phyloP scores from a whole-genome alignment of 108 stramenopile species.

The Thalassiosira profunda region DNA sequence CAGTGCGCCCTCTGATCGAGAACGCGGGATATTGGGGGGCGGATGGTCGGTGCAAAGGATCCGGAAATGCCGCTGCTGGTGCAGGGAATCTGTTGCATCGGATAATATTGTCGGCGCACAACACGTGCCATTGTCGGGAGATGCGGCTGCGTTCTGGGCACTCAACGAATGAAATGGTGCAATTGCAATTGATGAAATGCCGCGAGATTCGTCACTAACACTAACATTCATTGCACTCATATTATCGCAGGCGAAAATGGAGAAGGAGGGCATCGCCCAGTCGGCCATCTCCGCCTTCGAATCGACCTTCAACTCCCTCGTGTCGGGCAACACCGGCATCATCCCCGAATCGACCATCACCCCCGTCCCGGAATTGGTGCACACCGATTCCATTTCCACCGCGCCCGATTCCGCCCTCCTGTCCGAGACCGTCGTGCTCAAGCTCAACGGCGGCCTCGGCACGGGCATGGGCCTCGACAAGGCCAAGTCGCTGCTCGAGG shows the following conservation, averaged over 20 bases:
- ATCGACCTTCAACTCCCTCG: conserved; percentile 88
- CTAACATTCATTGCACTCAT: background rate
- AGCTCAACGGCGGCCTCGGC: conserved; percentile 99
- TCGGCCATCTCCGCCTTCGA: conserved; percentile 94
- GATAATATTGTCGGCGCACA: too few relatives aligned
- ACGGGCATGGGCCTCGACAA: conserved; percentile 99
- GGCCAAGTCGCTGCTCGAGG: conserved; percentile 97
- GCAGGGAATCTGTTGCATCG: too few relatives aligned
- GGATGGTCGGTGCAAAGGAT: background rate
- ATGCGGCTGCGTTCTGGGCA: too few relatives aligned
- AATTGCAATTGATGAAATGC: too few relatives aligned
- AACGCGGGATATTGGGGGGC: background rate
- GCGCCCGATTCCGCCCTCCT: conserved; percentile 82
- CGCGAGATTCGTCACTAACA: too few relatives aligned
- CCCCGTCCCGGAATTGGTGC: conserved; percentile 92
- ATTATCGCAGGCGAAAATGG: conserved; percentile 86
- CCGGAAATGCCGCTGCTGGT: too few relatives aligned
- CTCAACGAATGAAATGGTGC: too few relatives aligned
- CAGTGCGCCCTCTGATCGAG: conserved; percentile 1
- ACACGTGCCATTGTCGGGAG: too few relatives aligned
- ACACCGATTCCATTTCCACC: conserved; percentile 67
- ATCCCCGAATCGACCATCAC: conserved; percentile 95
- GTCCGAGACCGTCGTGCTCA: conserved; percentile 94
- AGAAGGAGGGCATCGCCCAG: conserved; percentile 83
- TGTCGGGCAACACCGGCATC: conserved; percentile 96